Conservation (phyloP, 139 green algal genomes). For the Eudorina sp. region DNA sequence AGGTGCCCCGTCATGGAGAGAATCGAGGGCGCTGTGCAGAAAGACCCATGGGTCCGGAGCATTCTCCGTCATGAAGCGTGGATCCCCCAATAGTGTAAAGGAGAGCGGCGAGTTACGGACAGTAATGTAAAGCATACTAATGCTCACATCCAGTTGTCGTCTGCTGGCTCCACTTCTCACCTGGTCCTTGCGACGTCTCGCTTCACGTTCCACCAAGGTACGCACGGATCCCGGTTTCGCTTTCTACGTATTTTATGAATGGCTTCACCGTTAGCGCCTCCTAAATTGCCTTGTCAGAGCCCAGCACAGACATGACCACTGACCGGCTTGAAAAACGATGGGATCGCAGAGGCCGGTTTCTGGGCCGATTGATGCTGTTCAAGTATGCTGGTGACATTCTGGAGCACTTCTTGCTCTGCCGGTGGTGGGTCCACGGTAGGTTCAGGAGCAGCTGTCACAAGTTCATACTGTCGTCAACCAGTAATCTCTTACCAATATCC, state of each 20-base stretch:
- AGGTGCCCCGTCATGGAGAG: too few species aligned
- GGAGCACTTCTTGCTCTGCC: conserved; percentile 39
- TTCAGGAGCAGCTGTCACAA: not conserved
- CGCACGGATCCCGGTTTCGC: conserved; percentile 41
- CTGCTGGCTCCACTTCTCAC: conserved; percentile 20
- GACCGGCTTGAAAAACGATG: conserved; percentile 59
- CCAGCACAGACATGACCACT: not conserved
- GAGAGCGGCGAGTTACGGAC: too few species aligned
- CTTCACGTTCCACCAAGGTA: conserved; percentile 43
- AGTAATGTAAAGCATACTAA: too few species aligned
- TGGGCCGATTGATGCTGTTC: conserved; percentile 27
- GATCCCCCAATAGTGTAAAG: too few species aligned
- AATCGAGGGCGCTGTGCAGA: too few species aligned
- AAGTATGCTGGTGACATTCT: conserved; percentile 18
- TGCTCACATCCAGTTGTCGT: too few species aligned
- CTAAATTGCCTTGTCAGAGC: too few species aligned
- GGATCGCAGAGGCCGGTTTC: conserved; percentile 9
- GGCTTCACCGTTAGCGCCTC: not conserved
- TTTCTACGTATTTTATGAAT: conserved; percentile 38
- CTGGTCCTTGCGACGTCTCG: conserved; percentile 55
- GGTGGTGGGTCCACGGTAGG: too few species aligned
- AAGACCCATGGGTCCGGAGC: too few species aligned
- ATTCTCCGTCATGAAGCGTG: too few species aligned
- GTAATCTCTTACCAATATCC: conserved; percentile 1
- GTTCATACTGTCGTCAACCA: not conserved